Conservation (phyloP, 2,329 filamentous ascomycete genomes). For the Chaetomium globosum region DNA sequence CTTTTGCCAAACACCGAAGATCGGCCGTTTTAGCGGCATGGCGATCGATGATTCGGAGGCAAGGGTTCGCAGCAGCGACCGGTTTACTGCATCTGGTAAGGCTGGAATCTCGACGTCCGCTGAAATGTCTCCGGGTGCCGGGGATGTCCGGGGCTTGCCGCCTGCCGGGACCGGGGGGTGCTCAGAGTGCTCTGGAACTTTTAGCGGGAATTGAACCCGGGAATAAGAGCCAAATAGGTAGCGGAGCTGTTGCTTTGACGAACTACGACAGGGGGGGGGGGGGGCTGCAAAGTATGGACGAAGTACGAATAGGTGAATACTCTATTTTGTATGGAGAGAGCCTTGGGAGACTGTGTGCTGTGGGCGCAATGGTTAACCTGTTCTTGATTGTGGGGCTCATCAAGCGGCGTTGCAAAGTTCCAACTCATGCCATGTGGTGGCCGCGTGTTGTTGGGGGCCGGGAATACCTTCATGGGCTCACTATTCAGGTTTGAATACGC, state of each 20-base stretch:
- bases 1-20: conserved; percentile 4
- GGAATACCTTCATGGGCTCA: background rate
- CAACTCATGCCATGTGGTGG: background rate
- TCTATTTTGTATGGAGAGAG: background rate
- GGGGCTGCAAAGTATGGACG: too few relatives aligned
- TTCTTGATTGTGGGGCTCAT: background rate
- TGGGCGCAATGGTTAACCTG: background rate
- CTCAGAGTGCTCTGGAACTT: background rate
- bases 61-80: background rate
- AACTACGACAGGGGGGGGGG: too few relatives aligned
- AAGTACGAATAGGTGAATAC: too few relatives aligned
- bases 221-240: background rate
- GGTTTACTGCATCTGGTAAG: conserved; percentile 7
- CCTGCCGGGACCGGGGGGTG: background rate
- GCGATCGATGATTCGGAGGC: background rate
- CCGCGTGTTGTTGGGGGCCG: background rate
- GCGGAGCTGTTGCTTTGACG: too few relatives aligned
- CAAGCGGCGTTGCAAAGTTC: background rate
- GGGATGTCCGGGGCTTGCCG: background rate
- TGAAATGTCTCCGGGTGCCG: background rate
- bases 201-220: background rate
- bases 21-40: conserved; percentile 7
- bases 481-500: background rate
- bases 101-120: background rate
- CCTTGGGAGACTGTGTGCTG: background rate